These are phyloP conservation scores for Sporopachydermia quercuum DNA, from an alignment of 805 yeast species.

Conservation along the genomic window DNA sequence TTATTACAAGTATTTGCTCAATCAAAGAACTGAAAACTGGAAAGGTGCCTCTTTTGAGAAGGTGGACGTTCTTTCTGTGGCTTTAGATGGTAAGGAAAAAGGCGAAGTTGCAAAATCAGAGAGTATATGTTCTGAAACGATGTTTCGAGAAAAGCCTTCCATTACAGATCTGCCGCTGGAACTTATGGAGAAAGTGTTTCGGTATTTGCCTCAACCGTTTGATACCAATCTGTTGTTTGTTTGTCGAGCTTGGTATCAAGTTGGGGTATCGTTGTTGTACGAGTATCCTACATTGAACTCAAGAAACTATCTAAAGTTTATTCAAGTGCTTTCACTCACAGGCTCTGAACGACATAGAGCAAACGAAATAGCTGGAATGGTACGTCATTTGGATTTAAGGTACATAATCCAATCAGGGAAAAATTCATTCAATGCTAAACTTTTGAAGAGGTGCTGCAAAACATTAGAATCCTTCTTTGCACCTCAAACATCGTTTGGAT, in stretches of 20 bases:
- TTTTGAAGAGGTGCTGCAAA: constrained; percentile 62
- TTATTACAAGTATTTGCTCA: background rate
- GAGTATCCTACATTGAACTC: constrained; percentile 46
- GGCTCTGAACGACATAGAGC: constrained; percentile 18
- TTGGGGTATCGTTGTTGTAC: constrained; percentile 55
- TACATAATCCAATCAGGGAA: constrained; percentile 80
- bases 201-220: constrained; percentile 18
- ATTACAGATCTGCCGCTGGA: constrained; percentile 31
- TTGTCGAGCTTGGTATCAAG: constrained; percentile 41
- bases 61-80: background rate
- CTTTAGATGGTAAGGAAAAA: background rate
- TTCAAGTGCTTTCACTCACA: constrained; percentile 42
- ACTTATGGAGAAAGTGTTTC: constrained; percentile 26
- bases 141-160: background rate
- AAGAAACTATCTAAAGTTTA: constrained; percentile 56
- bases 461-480: constrained; percentile 62
- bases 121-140: no score
- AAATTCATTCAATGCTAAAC: constrained; percentile 71
- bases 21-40: background rate
- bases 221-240: constrained; percentile 42
- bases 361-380: constrained; percentile 36
- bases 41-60: background rate
- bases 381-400: constrained; percentile 56
- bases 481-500: constrained; percentile 91
- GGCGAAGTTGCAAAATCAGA: no score